Base-by-base conservation (phyloP, 2,329 filamentous ascomycete species). In the Cryphonectria japonica region DNA sequence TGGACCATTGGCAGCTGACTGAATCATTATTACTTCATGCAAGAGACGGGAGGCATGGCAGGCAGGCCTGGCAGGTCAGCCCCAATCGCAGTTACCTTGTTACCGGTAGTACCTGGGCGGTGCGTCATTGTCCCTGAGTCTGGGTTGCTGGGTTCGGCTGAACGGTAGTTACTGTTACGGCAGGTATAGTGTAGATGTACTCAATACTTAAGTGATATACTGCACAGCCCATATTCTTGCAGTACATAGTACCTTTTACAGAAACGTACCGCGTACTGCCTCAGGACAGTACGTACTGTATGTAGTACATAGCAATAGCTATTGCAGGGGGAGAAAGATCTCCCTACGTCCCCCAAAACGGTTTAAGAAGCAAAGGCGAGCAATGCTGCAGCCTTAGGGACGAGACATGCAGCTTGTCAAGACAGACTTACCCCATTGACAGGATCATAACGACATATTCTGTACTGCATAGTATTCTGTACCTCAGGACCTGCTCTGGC, bases 61-160 rank as follows among this genome's bases (percentile, higher is more conserved):
- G 46, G 46, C 46, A 39, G 34, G 34, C 16, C 16, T n/a, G 37
- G 59, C 32, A 62, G 60, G 37, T 39, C 60, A 62, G n/a, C 19
- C 3, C 60, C 46, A 50, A 50, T 50, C 46, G 46, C 22, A n/a
- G 46, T n/a, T 50, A 50, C 46, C 46, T 50, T n/a, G 46, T 50
- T n/a, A 50, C 46, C 46, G 46, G 46, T 50, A 50, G 46, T 50
- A 50, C 46, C 46, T 39, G 60, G 37, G 60, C 60, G 5, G 37
- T 64, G 61, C 61, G 61, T 64, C 61, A 64, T 64, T 64, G 37
- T 41, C 39, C 61, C 61, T 64, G 61, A 39, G 46, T 43, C n/a
- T 43, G 61, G 54, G 14, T 39, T 43, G 61, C 61, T 41, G 61
- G 41, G 29, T 43, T 46, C 41, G 61, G 61, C 61, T 16, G n/a